A percentile compares a stretch with the other conserved stretches of the same genome.
phyloP scores from a whole-genome alignment of 768 basidiomycete genomes.

The Leucosporidium yakuticum region DNA sequence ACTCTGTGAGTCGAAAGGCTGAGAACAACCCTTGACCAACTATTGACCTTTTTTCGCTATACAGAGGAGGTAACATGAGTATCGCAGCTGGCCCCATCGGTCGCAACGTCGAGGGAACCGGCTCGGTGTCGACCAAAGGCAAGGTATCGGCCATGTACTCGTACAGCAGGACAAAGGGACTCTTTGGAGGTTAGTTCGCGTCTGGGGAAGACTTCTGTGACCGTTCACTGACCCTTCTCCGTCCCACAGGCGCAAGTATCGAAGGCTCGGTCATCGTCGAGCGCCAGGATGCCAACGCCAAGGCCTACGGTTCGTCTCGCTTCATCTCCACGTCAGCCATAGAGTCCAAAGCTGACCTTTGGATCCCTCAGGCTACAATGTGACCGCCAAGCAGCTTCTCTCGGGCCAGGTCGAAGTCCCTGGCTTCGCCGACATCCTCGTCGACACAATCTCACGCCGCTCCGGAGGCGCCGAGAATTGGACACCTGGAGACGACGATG shows the following conservation, averaged over 20 bases:
- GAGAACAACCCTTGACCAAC: neutral
- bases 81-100: constrained; percentile 80
- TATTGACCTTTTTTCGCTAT: neutral
- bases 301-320: constrained; percentile 57
- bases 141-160: constrained; percentile 83
- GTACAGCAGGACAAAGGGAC: constrained; percentile 66
- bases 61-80: constrained; percentile 37
- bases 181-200: constrained; percentile 57
- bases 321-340: neutral
- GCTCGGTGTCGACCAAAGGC: constrained; percentile 73
- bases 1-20: constrained; percentile 15
- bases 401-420: constrained; percentile 69
- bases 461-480: constrained; percentile 47
- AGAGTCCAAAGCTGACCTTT: too few relatives aligned
- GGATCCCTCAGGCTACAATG: constrained; percentile 45
- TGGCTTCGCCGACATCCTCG: constrained; percentile 68
- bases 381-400: constrained; percentile 72
- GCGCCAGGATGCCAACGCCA: constrained; percentile 81
- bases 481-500: neutral
- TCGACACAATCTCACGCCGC: constrained; percentile 65
- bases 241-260: constrained; percentile 57
- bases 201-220: neutral
- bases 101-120: constrained; percentile 76
- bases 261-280: constrained; percentile 76
- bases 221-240: neutral